Percentiles rank a stretch among this genome's conserved stretches.
phyloP scores from a whole-genome alignment of 306 rosid genomes.

The Rosa persica region DNA sequence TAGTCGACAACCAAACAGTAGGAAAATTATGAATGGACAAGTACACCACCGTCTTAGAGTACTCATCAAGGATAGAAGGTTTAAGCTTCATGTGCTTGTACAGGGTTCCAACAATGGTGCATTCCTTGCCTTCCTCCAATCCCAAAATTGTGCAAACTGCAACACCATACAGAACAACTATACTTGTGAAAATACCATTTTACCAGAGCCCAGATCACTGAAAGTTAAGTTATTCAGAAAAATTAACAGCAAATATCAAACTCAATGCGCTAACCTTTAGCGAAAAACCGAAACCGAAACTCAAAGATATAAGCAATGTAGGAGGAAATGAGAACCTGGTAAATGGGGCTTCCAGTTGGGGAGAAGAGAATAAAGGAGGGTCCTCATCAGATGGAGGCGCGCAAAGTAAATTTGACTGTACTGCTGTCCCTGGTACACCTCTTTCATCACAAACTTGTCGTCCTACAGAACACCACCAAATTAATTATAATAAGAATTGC shows the following conservation, averaged over 20 bases:
- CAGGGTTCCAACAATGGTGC: slow-evolving; percentile 82
- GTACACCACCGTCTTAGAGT: slow-evolving; percentile 69
- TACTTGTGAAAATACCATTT: background rate
- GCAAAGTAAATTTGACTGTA: slow-evolving; percentile 87
- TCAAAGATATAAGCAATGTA: too few species aligned
- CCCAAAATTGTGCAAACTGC: slow-evolving; percentile 74
- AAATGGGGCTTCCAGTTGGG: slow-evolving; percentile 70
- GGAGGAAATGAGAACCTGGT: slow-evolving; percentile 40
- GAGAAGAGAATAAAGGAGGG: slow-evolving; percentile 66
- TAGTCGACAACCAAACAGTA: background rate
- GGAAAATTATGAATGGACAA: background rate
- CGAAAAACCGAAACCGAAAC: too few species aligned
- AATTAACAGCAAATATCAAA: background rate
- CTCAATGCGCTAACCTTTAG: background rate
- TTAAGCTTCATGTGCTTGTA: slow-evolving; percentile 96
- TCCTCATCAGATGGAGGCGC: slow-evolving; percentile 84
- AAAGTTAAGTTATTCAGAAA: background rate
- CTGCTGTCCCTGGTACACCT: slow-evolving; percentile 73
- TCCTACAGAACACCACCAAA: slow-evolving; percentile 40
- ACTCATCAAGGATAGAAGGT: slow-evolving; percentile 86
- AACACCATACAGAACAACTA: slow-evolving; percentile 7
- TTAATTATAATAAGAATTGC: background rate
- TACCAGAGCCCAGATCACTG: background rate
- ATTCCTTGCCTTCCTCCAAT: slow-evolving; percentile 76
- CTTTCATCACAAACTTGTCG: slow-evolving; percentile 63